These are phyloP conservation scores for Ceratobasidium sp. DNA, from an alignment of 1,284 basidiomycete species.

Conservation along the genomic window DNA sequence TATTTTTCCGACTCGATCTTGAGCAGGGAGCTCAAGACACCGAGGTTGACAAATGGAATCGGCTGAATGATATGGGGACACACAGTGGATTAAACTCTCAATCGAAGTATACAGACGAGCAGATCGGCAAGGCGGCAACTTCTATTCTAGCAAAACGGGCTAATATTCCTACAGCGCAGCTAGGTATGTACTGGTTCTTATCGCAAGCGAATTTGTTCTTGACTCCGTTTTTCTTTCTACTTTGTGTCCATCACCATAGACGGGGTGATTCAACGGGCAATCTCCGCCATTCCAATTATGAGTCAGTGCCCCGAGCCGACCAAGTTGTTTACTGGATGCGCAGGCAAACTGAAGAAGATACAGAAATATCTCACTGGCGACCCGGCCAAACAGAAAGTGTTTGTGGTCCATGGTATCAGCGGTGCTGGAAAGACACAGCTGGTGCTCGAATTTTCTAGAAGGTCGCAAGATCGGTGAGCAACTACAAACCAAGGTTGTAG, in stretches of 20 bases:
- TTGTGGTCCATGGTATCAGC: conserved; percentile 32
- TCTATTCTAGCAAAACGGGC: neutral
- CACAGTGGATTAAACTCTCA: neutral
- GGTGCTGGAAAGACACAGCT: conserved; percentile 33
- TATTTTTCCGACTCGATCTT: conserved; percentile 5
- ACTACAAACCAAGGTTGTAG: no score
- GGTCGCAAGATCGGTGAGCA: neutral
- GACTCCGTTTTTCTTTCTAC: no score
- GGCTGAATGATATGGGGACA: neutral
- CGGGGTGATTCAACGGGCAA: neutral
- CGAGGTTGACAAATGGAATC: neutral
- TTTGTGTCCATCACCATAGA: neutral
- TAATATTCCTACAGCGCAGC: neutral
- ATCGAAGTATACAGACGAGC: neutral
- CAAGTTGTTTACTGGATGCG: conserved; percentile 9
- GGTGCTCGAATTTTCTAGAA: neutral
- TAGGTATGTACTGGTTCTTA: conserved; percentile 18
- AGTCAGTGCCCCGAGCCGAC: neutral
- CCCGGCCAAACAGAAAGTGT: neutral
- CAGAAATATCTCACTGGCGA: neutral
- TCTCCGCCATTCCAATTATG: neutral
- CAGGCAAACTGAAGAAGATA: neutral
- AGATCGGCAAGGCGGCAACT: neutral
- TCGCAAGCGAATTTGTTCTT: no score
- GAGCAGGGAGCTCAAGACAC: neutral